A percentile compares a stretch with the other conserved stretches of the same genome.
These are phyloP conservation scores for Lophiostoma macrostomum DNA, from an alignment of 495 filamentous ascomycete genomes.

Conservation along the genomic window DNA sequence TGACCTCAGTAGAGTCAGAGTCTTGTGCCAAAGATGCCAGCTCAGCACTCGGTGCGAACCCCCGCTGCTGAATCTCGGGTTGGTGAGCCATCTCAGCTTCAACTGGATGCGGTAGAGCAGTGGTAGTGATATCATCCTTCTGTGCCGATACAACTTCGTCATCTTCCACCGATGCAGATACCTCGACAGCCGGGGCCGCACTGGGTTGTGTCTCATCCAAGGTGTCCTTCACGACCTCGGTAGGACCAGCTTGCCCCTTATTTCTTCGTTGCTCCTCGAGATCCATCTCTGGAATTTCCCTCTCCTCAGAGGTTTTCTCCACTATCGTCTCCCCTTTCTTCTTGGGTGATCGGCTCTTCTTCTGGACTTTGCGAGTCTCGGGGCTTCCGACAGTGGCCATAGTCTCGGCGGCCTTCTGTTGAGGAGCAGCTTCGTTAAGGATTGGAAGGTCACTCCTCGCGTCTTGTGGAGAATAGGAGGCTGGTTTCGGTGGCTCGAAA, in stretches of 20 bases:
- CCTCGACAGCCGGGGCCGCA: too few species aligned
- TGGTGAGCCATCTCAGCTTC: too few species aligned
- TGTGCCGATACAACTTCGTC: too few species aligned
- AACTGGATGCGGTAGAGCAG: too few species aligned
- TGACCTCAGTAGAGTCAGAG: too few species aligned
- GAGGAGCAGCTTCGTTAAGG: background rate
- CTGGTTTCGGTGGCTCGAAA: background rate
- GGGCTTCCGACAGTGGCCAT: conserved; percentile 1
- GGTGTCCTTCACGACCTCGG: background rate
- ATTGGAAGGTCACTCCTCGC: conserved; percentile 20
- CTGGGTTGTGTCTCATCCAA: too few species aligned
- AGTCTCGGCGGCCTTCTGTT: background rate
- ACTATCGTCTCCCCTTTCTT: background rate
- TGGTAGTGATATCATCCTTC: too few species aligned
- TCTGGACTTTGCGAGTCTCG: conserved; percentile 13
- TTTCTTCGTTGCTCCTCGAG: background rate
- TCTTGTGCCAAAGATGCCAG: too few species aligned
- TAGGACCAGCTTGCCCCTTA: background rate
- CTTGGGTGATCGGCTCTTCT: background rate
- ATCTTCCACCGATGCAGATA: too few species aligned
- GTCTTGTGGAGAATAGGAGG: conserved; percentile 29
- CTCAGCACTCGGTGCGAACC: too few species aligned
- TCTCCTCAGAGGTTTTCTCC: background rate
- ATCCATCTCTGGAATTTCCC: background rate
- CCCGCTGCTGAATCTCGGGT: too few species aligned